phyloP scores from a whole-genome alignment of 2,329 filamentous ascomycete genomes.

The Neoscytalidium dimidiatum region DNA sequence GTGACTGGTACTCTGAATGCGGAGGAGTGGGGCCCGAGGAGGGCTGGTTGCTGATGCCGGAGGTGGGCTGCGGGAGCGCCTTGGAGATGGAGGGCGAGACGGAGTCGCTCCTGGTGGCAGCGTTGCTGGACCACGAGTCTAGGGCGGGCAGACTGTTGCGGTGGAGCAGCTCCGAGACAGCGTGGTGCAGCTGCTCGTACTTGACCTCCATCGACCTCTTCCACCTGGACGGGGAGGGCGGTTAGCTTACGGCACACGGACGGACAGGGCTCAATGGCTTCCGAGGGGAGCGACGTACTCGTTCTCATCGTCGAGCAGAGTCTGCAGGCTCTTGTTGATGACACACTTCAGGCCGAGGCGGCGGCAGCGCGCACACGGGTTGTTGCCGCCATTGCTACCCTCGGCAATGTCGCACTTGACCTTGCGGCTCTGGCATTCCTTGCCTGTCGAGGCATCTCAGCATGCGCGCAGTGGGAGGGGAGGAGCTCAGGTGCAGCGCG shows the following conservation, averaged over 20 bases:
- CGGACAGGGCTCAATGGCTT: neutral
- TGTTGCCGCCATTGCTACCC: conserved; percentile 31
- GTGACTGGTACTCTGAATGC: conserved; percentile 28
- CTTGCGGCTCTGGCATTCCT: conserved; percentile 38
- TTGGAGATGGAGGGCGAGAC: conserved; percentile 23
- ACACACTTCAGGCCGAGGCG: conserved; percentile 75
- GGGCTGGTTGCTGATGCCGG: conserved; percentile 4
- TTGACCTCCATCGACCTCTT: conserved; percentile 33
- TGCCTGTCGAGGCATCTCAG: conserved; percentile 25
- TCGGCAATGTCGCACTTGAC: conserved; percentile 37
- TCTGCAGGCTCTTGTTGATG: conserved; percentile 54
- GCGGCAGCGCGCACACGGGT: conserved; percentile 36
- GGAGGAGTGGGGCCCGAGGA: conserved; percentile 27
- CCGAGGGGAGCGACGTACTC: conserved; percentile 25
- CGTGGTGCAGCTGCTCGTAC: conserved; percentile 29
- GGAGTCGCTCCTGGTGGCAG: conserved; percentile 18
- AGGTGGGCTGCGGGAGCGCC: neutral
- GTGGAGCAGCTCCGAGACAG: conserved; percentile 31
- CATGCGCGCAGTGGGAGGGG: neutral
- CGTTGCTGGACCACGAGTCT: conserved; percentile 22
- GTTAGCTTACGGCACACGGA: neutral
- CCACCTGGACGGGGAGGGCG: conserved; percentile 27
- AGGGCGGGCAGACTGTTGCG: conserved; percentile 32
- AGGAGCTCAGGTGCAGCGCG: no score
- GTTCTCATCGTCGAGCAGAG: conserved; percentile 34